phyloP scores from a whole-genome alignment of 148 eudicot genomes.

The Salicornia ramosissima region DNA sequence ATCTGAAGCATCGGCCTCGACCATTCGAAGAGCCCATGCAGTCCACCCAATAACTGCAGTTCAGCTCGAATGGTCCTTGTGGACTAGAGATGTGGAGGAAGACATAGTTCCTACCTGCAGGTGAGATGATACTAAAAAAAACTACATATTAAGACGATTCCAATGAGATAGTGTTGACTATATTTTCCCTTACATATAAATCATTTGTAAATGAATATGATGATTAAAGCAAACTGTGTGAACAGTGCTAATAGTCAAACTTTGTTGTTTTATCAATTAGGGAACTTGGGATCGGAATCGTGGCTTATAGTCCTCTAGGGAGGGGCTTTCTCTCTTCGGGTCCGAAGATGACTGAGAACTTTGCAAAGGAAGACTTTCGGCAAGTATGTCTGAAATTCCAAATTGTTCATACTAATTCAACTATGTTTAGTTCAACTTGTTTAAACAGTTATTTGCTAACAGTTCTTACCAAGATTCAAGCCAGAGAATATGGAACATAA shows the following conservation, averaged over 20 bases:
- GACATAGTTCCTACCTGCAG: constrained; percentile 38
- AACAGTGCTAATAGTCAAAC: too few relatives aligned
- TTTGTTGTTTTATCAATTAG: not conserved
- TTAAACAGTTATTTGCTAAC: not conserved
- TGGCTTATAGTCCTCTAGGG: constrained; percentile 33
- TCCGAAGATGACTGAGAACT: constrained; percentile 23
- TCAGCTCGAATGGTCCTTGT: constrained; percentile 39
- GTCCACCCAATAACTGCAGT: constrained; percentile 35
- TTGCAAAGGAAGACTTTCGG: constrained; percentile 25
- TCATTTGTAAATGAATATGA: too few relatives aligned
- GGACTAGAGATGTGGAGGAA: constrained; percentile 37
- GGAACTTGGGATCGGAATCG: constrained; percentile 39
- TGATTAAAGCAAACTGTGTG: too few relatives aligned
- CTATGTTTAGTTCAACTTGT: not conserved
- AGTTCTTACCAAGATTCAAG: constrained; percentile 36
- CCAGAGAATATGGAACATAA: constrained; percentile 39
- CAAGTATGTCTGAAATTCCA: constrained; percentile 16
- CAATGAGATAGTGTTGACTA: too few relatives aligned
- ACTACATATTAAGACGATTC: too few relatives aligned
- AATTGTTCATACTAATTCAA: too few relatives aligned
- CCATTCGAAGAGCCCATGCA: constrained; percentile 38
- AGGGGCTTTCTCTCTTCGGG: constrained; percentile 30
- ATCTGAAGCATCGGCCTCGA: constrained; percentile 37
- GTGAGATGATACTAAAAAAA: too few relatives aligned
- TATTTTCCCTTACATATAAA: too few relatives aligned